phyloP scores from a whole-genome alignment of 306 rosid genomes.

The Mimosa bimucronata region DNA sequence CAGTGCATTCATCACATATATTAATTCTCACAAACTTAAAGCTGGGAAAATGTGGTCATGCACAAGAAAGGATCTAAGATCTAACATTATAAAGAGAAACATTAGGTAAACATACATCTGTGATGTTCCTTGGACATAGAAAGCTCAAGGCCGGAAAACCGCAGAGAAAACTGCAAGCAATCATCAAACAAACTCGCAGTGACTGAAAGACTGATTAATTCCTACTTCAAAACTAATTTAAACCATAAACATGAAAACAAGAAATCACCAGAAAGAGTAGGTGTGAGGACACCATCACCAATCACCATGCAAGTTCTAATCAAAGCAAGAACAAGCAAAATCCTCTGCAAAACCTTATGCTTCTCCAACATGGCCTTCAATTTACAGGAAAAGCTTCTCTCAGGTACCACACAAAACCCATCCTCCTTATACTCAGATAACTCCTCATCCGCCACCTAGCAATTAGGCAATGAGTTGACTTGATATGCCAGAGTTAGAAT shows the following conservation, averaged over 20 bases:
- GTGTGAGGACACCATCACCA: constrained; percentile 75
- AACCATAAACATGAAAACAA: neutral
- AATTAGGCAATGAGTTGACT: constrained; percentile 62
- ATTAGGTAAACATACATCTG: constrained; percentile 50
- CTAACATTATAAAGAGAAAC: neutral
- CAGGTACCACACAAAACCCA: constrained; percentile 22
- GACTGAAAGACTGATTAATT: neutral
- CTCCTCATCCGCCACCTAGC: constrained; percentile 62
- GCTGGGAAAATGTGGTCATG: too few relatives aligned
- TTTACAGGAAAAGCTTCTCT: constrained; percentile 44
- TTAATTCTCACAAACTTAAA: neutral
- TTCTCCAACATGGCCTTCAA: constrained; percentile 57
- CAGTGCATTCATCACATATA: neutral
- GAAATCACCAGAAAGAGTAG: constrained; percentile 68
- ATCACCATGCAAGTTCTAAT: constrained; percentile 78
- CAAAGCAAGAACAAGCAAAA: constrained; percentile 69
- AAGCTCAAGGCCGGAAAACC: constrained; percentile 76
- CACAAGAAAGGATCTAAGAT: too few relatives aligned
- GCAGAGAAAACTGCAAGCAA: constrained; percentile 71
- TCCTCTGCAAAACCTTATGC: constrained; percentile 58
- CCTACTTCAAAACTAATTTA: neutral
- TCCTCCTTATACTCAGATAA: constrained; percentile 56
- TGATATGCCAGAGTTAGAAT: constrained; percentile 71
- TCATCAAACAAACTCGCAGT: constrained; percentile 32
- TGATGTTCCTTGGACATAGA: constrained; percentile 66